Evolutionary conservation across 192 early-diverging fungal species (phyloP).

Genomic region (Coemansia sp.): DNA sequence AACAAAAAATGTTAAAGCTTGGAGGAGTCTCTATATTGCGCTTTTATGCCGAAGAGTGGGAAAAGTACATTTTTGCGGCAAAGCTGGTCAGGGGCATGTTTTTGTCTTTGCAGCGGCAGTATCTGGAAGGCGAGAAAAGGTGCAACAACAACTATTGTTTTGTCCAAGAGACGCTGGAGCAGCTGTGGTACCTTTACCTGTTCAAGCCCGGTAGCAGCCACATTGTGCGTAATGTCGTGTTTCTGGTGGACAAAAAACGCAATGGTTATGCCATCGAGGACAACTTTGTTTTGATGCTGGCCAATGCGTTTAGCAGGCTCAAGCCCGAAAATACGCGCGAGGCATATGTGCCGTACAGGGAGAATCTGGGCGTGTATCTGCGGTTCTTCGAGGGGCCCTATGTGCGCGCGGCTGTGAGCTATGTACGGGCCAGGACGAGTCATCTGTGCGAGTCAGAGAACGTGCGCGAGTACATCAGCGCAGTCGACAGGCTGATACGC

Average conservation of each 20-base stretch:
- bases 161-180: not conserved
- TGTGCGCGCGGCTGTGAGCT: not conserved
- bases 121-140: not conserved
- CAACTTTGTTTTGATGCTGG: not conserved
- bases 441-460: not conserved
- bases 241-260: not conserved
- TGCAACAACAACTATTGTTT: not conserved
- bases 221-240: not conserved
- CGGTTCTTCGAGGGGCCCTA: not conserved
- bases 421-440: not conserved
- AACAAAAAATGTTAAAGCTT: not conserved
- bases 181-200: slow-evolving; percentile 7
- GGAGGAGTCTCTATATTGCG: no score
- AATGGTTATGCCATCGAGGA: not conserved
- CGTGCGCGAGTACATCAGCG: not conserved
- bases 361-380: slow-evolving; percentile 3
- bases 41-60: not conserved
- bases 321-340: not conserved
- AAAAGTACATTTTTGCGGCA: not conserved
- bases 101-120: not conserved
- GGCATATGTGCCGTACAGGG: not conserved
- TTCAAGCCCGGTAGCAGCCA: not conserved
- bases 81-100: not conserved
- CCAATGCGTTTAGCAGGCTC: not conserved
- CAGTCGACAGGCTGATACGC: not conserved